These are phyloP conservation scores for Clavaria fumosa DNA, from an alignment of 768 basidiomycete species.

Conservation along the genomic window DNA sequence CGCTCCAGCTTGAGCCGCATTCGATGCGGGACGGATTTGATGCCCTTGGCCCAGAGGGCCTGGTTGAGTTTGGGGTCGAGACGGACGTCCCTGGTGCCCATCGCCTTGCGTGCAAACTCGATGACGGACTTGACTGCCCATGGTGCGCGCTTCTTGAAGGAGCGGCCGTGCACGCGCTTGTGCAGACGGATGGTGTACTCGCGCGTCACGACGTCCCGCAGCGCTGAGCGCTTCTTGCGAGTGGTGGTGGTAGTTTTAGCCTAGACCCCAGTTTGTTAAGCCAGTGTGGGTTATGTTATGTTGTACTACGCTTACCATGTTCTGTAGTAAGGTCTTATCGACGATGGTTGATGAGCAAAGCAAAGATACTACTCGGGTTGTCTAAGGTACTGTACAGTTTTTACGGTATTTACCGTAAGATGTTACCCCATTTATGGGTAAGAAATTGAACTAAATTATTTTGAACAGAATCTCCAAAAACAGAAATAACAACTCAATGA, in stretches of 20 bases:
- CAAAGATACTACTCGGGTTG: neutral
- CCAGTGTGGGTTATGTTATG: neutral
- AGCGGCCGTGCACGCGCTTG: slow-evolving; percentile 83
- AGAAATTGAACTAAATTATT: neutral
- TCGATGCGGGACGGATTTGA: slow-evolving; percentile 88
- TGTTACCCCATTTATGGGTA: neutral
- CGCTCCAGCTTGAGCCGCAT: slow-evolving; percentile 90
- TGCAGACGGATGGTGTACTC: slow-evolving; percentile 99
- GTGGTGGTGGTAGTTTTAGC: slow-evolving; percentile 32
- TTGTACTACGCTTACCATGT: neutral
- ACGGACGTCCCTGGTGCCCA: slow-evolving; percentile 92
- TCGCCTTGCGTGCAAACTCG: slow-evolving; percentile 81
- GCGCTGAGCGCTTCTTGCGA: slow-evolving; percentile 89
- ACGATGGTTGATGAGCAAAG: slow-evolving; percentile 29
- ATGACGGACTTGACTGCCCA: slow-evolving; percentile 91
- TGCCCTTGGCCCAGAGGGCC: slow-evolving; percentile 83
- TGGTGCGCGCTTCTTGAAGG: slow-evolving; percentile 97
- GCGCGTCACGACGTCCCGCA: slow-evolving; percentile 94
- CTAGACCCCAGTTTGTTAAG: neutral
- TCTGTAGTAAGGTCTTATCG: slow-evolving; percentile 39
- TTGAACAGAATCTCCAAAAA: too few species aligned
- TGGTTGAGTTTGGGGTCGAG: slow-evolving; percentile 96
- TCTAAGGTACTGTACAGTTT: slow-evolving; percentile 3
- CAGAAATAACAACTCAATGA: neutral
- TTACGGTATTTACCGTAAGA: neutral